phyloP scores from a whole-genome alignment of 306 rosid genomes.

The Cucurbita moschata region DNA sequence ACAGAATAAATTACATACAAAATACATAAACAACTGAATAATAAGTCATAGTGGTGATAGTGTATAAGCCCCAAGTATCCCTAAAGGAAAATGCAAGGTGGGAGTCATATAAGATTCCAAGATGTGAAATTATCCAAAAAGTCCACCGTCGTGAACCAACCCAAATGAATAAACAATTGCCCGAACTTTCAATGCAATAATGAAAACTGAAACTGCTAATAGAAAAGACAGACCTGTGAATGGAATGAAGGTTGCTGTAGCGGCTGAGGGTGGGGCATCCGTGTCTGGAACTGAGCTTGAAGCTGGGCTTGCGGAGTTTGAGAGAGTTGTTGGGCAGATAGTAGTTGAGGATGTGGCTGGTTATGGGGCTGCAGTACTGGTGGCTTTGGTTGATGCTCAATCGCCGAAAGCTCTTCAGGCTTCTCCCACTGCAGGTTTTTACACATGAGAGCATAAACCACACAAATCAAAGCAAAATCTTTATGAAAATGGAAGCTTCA shows the following conservation, averaged over 20 bases:
- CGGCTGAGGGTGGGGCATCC: conserved; percentile 37
- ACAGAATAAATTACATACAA: neutral
- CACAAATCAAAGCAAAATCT: conserved; percentile 1
- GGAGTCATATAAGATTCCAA: neutral
- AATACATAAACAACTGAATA: neutral
- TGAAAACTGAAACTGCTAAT: neutral
- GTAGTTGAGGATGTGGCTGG: conserved; percentile 38
- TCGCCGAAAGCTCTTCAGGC: conserved; percentile 54
- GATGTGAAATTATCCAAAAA: neutral
- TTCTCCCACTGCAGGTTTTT: conserved; percentile 77
- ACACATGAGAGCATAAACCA: neutral
- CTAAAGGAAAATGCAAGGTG: neutral
- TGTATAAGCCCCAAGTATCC: neutral
- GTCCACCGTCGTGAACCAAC: neutral
- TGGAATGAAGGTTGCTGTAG: conserved; percentile 42
- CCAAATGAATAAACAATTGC: conserved; percentile 5
- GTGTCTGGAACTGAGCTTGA: conserved; percentile 50
- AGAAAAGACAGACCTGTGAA: conserved; percentile 28
- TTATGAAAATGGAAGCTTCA: conserved; percentile 8
- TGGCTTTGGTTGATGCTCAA: conserved; percentile 57
- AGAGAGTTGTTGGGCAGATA: conserved; percentile 38
- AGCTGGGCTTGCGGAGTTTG: conserved; percentile 44
- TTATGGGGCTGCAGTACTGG: conserved; percentile 40
- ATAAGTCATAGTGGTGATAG: neutral
- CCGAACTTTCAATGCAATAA: neutral